phyloP scores from a whole-genome alignment of 176 grass and related monocot species.

The Rhynchospora breviuscula region DNA sequence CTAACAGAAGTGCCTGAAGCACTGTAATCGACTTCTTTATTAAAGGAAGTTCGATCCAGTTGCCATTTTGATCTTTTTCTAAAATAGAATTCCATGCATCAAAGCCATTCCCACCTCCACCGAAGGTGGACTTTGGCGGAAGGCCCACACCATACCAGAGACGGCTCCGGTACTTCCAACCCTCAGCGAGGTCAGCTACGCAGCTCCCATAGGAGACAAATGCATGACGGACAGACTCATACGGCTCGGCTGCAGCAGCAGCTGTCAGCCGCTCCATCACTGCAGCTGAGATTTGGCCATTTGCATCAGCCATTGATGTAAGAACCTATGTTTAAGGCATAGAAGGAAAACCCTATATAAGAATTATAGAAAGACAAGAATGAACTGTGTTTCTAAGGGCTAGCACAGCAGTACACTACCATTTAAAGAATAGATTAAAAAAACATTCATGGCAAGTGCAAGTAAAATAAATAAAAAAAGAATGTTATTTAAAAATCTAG shows the following conservation, averaged over 20 bases:
- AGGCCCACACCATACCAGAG: conserved; percentile 93
- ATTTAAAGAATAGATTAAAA: neutral
- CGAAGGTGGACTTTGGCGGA: conserved; percentile 54
- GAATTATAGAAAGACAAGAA: conserved; percentile 23
- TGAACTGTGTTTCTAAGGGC: conserved; percentile 7
- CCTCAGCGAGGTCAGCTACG: conserved; percentile 70
- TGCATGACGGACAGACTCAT: conserved; percentile 89
- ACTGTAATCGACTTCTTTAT: conserved; percentile 92
- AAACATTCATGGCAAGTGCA: neutral
- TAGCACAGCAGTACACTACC: neutral
- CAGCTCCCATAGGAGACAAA: conserved; percentile 96
- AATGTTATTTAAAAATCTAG: neutral
- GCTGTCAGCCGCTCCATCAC: conserved; percentile 95
- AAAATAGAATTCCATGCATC: conserved; percentile 67
- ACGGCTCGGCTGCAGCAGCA: conserved; percentile 92
- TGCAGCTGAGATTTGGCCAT: conserved; percentile 90
- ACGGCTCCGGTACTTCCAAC: conserved; percentile 93
- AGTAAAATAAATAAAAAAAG: neutral
- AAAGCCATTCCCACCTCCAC: conserved; percentile 75
- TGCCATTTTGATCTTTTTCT: conserved; percentile 72
- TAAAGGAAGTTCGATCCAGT: conserved; percentile 88
- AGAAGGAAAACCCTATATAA: conserved; percentile 35
- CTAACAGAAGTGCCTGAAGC: conserved; percentile 90
- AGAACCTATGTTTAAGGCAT: conserved; percentile 65
- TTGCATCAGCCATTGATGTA: conserved; percentile 93